Base-by-base conservation (phyloP, 2,329 filamentous ascomycete genomes). In the Colletotrichum melonis region DNA sequence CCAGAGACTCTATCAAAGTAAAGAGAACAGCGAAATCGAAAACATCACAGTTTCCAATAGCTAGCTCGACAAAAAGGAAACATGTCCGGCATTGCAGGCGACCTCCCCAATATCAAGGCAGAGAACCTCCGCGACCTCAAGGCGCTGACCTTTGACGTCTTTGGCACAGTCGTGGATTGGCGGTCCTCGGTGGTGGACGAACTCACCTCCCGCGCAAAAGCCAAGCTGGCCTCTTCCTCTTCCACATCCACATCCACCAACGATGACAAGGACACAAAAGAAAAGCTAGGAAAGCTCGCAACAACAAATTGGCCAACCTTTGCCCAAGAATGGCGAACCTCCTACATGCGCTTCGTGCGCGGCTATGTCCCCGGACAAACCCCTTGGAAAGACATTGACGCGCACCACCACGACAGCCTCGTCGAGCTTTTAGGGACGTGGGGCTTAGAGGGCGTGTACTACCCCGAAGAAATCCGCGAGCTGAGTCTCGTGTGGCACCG, bases 131-230 rank as follows among this genome's bases (percentile, higher is more conserved):
- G 55, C 55, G 46, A 49, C 60, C 77, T 89, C 75, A 90, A 90
- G 76, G 92, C 89, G 8, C 84, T 95, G 42, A 87, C 92, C 67
- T 95, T 94, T 78, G 93, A 95, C 82, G 89, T 95, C 77, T 95
- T 95, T 81, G 93, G 93, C 76, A 97, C 94, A 1, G 90, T 92
- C 75, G 94, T 97, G 58, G 88, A 96, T 84, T 96, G 94, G 93
- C 92, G 93, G 69, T 86, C 85, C 52, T 90, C 91, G 2, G 90
- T 97, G 24, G 89, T 87, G 16, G 83, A 86, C 9, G 89, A 90
- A 67, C 87, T 97, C 60, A 80, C 83, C 28, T 79, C 85, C 12
- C 86, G 86, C 52, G 88, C 90, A 16, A 79, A 82, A 32, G 81
- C 84, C 70, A 88, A 89, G 76, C 78, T 79, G 16, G 84, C 91